Conservation (phyloP, 1,139 yeast genomes). For the Suhomyces bolitotheri region DNA sequence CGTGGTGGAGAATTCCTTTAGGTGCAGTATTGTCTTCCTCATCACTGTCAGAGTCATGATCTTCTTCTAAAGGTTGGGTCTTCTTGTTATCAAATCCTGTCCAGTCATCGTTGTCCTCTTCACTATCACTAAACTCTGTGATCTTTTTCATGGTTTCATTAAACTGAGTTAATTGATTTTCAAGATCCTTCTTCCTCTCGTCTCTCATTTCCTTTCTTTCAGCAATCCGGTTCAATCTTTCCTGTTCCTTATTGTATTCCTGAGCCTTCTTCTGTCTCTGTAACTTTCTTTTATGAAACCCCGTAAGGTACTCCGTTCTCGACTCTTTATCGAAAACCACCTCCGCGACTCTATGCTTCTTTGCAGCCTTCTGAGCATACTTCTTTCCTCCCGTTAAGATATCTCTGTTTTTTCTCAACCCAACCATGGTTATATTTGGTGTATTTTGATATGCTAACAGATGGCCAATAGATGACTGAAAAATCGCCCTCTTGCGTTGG, state of each 20-base stretch:
- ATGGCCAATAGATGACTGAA: neutral
- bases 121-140: conserved; percentile 32
- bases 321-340: conserved; percentile 77
- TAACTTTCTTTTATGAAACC: conserved; percentile 90
- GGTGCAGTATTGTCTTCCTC: conserved; percentile 14
- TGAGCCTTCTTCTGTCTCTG: conserved; percentile 86
- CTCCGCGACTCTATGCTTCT: conserved; percentile 71
- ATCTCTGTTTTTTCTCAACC: conserved; percentile 62
- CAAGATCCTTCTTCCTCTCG: conserved; percentile 66
- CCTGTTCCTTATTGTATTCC: conserved; percentile 72
- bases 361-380: conserved; percentile 66
- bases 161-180: conserved; percentile 60
- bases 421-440: conserved; percentile 16
- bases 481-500: no score
- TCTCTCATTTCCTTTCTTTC: conserved; percentile 71
- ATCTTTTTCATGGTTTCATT: conserved; percentile 54
- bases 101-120: conserved; percentile 31
- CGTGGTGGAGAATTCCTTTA: conserved; percentile 44
- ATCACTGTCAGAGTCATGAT: conserved; percentile 19
- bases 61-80: conserved; percentile 20
- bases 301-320: conserved; percentile 80
- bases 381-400: conserved; percentile 85
- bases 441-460: neutral
- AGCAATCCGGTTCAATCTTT: conserved; percentile 68
- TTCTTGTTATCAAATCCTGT: conserved; percentile 14